These are phyloP conservation scores for Chrysoporthe deuterocubensis DNA, from an alignment of 2,329 filamentous ascomycete genomes.

Conservation along the genomic window DNA sequence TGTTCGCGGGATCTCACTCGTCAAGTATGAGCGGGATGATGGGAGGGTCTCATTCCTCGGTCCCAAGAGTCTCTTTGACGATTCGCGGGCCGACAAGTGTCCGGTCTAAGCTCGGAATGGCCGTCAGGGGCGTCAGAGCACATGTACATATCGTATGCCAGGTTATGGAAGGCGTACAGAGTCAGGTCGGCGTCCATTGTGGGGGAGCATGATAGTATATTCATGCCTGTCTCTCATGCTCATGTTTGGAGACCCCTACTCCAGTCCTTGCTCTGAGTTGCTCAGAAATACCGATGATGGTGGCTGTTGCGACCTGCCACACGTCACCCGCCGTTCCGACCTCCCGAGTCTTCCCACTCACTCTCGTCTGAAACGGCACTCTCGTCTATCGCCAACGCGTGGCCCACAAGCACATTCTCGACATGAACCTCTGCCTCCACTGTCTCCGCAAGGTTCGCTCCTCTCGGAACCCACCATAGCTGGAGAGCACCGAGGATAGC, in stretches of 20 bases:
- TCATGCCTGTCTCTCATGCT: background rate
- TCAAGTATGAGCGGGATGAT: conserved; percentile 21
- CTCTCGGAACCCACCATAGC: conserved; percentile 27
- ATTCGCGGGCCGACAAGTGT: background rate
- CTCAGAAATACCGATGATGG: background rate
- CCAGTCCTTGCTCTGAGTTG: background rate
- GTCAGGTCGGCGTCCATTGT: background rate
- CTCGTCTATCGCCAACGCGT: background rate
- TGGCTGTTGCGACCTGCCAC: background rate
- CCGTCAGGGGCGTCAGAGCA: background rate
- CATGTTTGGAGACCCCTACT: background rate
- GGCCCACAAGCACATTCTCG: conserved; percentile 21
- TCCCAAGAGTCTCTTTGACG: conserved; percentile 20
- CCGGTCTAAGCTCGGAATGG: background rate
- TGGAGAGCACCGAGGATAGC: conserved; percentile 21
- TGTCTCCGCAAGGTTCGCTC: background rate
- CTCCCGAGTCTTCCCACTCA: background rate
- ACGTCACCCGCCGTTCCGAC: background rate
- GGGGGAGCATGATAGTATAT: background rate
- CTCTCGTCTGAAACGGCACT: conserved; percentile 16
- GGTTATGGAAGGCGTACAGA: background rate
- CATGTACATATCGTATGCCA: background rate
- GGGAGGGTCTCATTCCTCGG: conserved; percentile 20
- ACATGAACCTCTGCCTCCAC: conserved; percentile 23
- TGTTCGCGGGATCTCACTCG: conserved; percentile 17